phyloP scores from a whole-genome alignment of 2,329 filamentous ascomycete species.

The Colletotrichum eremochloae region DNA sequence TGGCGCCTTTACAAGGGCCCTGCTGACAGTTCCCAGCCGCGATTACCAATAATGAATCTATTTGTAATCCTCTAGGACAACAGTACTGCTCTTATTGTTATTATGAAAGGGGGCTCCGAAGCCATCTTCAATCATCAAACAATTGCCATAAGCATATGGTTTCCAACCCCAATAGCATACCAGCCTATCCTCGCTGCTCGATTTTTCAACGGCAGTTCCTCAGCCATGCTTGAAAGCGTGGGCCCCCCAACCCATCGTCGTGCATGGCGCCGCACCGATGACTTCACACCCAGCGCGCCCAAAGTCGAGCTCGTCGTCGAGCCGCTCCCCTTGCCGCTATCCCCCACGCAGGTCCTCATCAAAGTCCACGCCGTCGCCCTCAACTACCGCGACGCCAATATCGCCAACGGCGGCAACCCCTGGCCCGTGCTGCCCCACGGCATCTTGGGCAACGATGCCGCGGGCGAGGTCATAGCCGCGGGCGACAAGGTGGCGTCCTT shows the following conservation, averaged over 20 bases:
- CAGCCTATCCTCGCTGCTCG: not conserved
- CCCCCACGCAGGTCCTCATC: constrained; percentile 49
- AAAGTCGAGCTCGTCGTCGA: not conserved
- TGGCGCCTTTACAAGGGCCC: not conserved
- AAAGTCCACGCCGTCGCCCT: constrained; percentile 51
- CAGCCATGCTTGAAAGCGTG: not conserved
- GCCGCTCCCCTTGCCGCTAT: not conserved
- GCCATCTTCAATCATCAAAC: rapidly evolving
- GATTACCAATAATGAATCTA: not conserved
- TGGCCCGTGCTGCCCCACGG: constrained; percentile 50
- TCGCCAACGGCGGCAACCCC: constrained; percentile 55
- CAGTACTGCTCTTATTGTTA: not conserved
- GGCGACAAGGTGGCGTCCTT: not conserved
- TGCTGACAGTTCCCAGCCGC: not conserved
- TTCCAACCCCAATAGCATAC: not conserved
- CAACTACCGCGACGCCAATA: constrained; percentile 54
- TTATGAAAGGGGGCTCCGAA: not conserved
- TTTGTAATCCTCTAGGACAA: not conserved
- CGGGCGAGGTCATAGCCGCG: not conserved
- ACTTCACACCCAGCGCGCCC: not conserved
- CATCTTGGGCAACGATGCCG: not conserved
- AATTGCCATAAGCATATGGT: not conserved
- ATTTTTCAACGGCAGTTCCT: not conserved
- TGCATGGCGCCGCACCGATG: not conserved
- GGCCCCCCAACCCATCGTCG: not conserved